Conservation (phyloP, 2,329 filamentous ascomycete species). For the Orbilia blumenaviensis region DNA sequence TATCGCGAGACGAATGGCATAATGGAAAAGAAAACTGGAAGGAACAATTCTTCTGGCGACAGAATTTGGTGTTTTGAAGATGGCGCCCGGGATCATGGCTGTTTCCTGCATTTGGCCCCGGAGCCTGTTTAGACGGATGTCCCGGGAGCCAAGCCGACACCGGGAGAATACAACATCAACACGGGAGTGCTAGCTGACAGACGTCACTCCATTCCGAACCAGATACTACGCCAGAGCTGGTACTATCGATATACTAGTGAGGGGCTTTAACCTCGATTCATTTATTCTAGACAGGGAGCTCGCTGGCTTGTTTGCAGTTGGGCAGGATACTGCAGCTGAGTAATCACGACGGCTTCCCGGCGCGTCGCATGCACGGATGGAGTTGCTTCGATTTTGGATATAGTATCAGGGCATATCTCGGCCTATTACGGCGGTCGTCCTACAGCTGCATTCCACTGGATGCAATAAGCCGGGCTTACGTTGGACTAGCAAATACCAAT, state of each 20-base stretch:
- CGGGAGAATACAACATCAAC: constrained; percentile 30
- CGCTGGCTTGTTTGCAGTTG: too few species aligned
- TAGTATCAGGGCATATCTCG: not conserved
- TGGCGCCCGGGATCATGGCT: not conserved
- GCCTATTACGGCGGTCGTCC: not conserved
- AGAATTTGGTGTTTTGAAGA: constrained; percentile 34
- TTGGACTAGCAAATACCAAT: not conserved
- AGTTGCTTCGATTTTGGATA: not conserved
- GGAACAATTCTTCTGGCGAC: not conserved
- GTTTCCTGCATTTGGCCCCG: not conserved
- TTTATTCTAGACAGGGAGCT: not conserved
- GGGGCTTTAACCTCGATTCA: not conserved
- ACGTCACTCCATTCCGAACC: constrained; percentile 19
- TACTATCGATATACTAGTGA: not conserved
- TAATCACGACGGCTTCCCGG: not conserved
- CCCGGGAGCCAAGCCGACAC: constrained; percentile 18
- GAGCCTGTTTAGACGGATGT: not conserved
- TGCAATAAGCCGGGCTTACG: not conserved
- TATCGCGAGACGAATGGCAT: constrained; percentile 27
- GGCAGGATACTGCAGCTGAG: not conserved
- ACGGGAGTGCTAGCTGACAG: constrained; percentile 9
- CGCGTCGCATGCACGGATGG: not conserved
- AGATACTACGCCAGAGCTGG: too few species aligned
- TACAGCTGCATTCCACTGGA: not conserved
- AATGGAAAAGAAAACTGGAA: not conserved